Base-by-base conservation (phyloP, 208 protist species). In the Leptomonas pyrrhocoris region DNA sequence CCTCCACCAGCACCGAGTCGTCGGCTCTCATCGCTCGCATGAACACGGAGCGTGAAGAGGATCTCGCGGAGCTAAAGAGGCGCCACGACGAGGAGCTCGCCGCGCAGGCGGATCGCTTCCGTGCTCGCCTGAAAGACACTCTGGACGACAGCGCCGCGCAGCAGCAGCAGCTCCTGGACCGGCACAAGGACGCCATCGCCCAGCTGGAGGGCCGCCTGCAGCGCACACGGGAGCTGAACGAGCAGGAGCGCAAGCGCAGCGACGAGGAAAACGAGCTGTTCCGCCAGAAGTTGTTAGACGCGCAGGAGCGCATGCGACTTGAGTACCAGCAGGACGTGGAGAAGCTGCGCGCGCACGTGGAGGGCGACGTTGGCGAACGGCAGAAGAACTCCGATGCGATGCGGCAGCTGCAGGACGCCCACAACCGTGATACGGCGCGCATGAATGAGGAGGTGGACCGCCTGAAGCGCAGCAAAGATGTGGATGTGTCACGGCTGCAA, bases 221-320 rank as follows among this genome's bases (percentile, higher is more conserved):
- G 58, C 76, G 74, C 53, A 85, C 73, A 50, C 80, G 80, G 46
- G 81, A 85, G 46, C 61, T 86, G 1, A 82, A 77, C 30, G 84
- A 88, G 27, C 21, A 77, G 57, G 83, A 86, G 63, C 73, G 68
- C 48, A 81, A 78, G 66, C 77, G 74, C 18, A 48, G 58, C 34
- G 80, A 83, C 45, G 55, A 76, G 18, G 85, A 89, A 28, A 87
- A 83, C 51, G 83, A 89, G 45, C 43, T 74, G 38, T 63, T 85
- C 42, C 68, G 51, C 15, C 56, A 73, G 59, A 71, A 62, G 18
- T 49, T 69, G 48, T 68, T 68, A 36, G 68, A 75, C 4, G 69
- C 78, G 5, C 73, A 81, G 30, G 78, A 85, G 18, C 49, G 74
- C 28, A 51, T 74, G 34, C 73, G 76, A 2, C 50, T 56, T 19